Evolutionary conservation across 2,329 filamentous ascomycete genomes (phyloP), one percentile per base, ranked within the genome.

Genomic region (Mollisia scopiformis): DNA sequence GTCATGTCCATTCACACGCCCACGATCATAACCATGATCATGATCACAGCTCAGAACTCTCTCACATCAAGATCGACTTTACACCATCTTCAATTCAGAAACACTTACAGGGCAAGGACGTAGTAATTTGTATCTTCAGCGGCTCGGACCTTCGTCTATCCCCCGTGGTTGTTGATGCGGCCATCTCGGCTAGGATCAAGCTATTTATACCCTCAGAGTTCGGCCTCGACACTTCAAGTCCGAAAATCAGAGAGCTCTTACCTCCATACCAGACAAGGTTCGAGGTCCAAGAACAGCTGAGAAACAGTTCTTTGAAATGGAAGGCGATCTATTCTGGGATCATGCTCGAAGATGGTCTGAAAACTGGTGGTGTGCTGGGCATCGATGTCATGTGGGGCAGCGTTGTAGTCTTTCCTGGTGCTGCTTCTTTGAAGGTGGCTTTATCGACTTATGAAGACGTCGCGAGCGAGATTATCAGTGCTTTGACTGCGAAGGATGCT

Each of bases 121-220:
- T 51, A 2, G 13, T 66, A 14, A 57, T 66, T 14, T 57, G 55
- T 33, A 14, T 31, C 31, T 57, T 66, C 25, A 59, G 35, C 23
- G 61, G 63, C 11, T 55, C 56, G 2, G 64, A 66, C 37, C 16
- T 64, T n/a, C 64, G 59, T 23, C 59, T 66, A 21, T 55, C 58
- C 2, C 16, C n/a, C 21, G 11, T 47, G 1, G 1, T 64, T 2
- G 25, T 66, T 2, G 35, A 57, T 14, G 58, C 51, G 13, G 43
- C 59, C 16, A 27, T 27, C 2, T 8, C 37, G 23, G 37, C 59
- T 25, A 33, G 39, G 7, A 33, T 57, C 25, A 59, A 58, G 28
- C 33, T 62, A 10, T 59, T 66, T 43, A 57, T 66, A 4, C 60
- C 62, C 1, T 56, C 58, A 2, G 64, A 64, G 33, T 64, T 55